phyloP scores from a whole-genome alignment of 176 grass and related monocot genomes.

The Ensete glaucum region DNA sequence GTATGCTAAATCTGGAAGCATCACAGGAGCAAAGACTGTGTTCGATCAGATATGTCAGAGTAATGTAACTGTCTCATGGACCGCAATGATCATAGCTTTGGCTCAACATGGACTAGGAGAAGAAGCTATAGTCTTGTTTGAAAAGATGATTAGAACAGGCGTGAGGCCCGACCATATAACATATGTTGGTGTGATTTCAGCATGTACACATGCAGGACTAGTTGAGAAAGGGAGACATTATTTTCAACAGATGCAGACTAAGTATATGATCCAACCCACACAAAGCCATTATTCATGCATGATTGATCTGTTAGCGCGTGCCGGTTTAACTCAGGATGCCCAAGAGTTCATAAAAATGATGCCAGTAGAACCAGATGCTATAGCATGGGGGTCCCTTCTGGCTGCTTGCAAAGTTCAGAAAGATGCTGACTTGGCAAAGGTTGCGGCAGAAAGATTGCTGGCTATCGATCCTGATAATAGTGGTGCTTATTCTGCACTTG shows the following conservation, averaged over 20 bases:
- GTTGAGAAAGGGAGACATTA: conserved; percentile 53
- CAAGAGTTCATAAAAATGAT: conserved; percentile 68
- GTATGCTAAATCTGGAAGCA: conserved; percentile 65
- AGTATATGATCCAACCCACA: conserved; percentile 44
- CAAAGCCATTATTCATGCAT: conserved; percentile 88
- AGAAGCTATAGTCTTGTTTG: conserved; percentile 53
- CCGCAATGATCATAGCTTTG: conserved; percentile 76
- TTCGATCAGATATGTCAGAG: conserved; percentile 39
- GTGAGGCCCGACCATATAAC: conserved; percentile 69
- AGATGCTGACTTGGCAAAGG: conserved; percentile 54
- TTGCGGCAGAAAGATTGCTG: conserved; percentile 60
- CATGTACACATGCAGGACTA: conserved; percentile 64
- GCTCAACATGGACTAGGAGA: conserved; percentile 76
- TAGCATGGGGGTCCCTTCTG: conserved; percentile 75
- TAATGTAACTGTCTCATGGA: conserved; percentile 74
- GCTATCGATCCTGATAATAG: conserved; percentile 54
- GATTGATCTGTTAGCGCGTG: conserved; percentile 66
- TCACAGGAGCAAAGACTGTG: conserved; percentile 45
- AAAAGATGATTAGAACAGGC: conserved; percentile 56
- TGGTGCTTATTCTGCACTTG: conserved; percentile 73
- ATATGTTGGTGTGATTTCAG: conserved; percentile 60
- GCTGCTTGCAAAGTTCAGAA: conserved; percentile 66
- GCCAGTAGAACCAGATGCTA: conserved; percentile 46
- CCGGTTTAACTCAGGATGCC: conserved; percentile 48
- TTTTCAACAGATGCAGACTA: conserved; percentile 64